Evolutionary conservation across 768 basidiomycete genomes (phyloP), one percentile per base, ranked within the genome.

Genomic region (Suillus paluster): DNA sequence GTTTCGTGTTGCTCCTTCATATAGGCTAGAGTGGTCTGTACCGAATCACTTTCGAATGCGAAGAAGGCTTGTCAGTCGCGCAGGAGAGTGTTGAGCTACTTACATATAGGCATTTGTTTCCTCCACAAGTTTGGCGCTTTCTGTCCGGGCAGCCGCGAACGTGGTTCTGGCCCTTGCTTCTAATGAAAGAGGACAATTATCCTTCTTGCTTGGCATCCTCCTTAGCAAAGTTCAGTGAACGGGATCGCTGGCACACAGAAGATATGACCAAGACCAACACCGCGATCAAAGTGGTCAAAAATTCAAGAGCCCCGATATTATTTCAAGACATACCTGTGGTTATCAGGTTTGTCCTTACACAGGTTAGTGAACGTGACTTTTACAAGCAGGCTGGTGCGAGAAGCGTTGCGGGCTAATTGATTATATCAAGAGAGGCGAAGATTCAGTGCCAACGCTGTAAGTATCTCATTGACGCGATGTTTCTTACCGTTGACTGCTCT

Each of bases 51-150:
- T 63, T 19, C 15, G 44, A 41, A 27, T 30, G 64, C 42, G 36
- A 59, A 56, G 8, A 21, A 36, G 49, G 17, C 9, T 38, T 36
- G 25, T 36, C 14, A 11, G 57, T 30, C 33, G 11, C 50, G 39
- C 50, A 48, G 39, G n/a, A 25, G 30, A 52, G 48, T 34, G 34
- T 52, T 4, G 23, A 19, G 17, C 17, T 5, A 60, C 75, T 64
- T 64, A 77, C 73, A 64, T 63, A 54, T 73, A 66, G 1, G 60
- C 21, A 30, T 73, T 66, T 14, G 77, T 73, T 49, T 77, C 79
- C 45, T 33, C 64, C 8, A 57, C 61, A 2, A 64, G 58, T 39
- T 41, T 55, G 54, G 59, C 58, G 44, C 63, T 45, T 41, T 65
- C 62, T 15, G 63, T 59, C 30, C 62, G 65, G 58, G 61, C 50